Evolutionary conservation across 2,329 filamentous ascomycete genomes (phyloP).

Genomic region (Colletotrichum euphorbiae): DNA sequence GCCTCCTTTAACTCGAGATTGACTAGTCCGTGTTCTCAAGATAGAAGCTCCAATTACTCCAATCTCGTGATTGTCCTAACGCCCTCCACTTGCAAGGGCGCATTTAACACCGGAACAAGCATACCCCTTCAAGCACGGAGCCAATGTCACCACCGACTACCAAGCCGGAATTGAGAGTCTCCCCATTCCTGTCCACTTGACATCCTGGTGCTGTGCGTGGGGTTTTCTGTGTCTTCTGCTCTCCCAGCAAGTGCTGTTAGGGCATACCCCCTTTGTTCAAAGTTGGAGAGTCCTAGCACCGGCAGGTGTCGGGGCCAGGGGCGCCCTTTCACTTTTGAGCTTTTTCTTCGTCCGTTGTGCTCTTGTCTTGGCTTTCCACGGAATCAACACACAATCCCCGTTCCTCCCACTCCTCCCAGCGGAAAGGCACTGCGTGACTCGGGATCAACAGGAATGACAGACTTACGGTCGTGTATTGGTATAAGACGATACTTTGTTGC

Average conservation of each 20-base stretch:
- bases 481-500: too few relatives aligned
- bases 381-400: slow-evolving; percentile 21
- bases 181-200: background rate
- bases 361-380: slow-evolving; percentile 35
- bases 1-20: slow-evolving; percentile 9
- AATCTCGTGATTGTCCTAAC: slow-evolving; percentile 27
- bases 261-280: slow-evolving; percentile 11
- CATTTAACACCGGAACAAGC: slow-evolving; percentile 36
- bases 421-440: slow-evolving; percentile 22
- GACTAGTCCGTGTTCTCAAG: slow-evolving; percentile 32
- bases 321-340: slow-evolving; percentile 5
- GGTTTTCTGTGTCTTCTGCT: background rate
- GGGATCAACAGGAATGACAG: background rate
- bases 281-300: slow-evolving; percentile 16
- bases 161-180: slow-evolving; percentile 14
- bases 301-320: slow-evolving; percentile 27
- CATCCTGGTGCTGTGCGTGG: too few relatives aligned
- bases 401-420: slow-evolving; percentile 38
- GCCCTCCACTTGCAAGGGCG: slow-evolving; percentile 16
- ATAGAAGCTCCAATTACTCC: slow-evolving; percentile 30
- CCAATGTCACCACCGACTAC: slow-evolving; percentile 14
- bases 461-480: background rate
- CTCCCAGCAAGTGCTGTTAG: slow-evolving; percentile 1
- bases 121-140: slow-evolving; percentile 14
- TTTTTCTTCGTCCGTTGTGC: slow-evolving; percentile 39